These are phyloP conservation scores for Suillus clintonianus DNA, from an alignment of 768 basidiomycete species.

Conservation along the genomic window DNA sequence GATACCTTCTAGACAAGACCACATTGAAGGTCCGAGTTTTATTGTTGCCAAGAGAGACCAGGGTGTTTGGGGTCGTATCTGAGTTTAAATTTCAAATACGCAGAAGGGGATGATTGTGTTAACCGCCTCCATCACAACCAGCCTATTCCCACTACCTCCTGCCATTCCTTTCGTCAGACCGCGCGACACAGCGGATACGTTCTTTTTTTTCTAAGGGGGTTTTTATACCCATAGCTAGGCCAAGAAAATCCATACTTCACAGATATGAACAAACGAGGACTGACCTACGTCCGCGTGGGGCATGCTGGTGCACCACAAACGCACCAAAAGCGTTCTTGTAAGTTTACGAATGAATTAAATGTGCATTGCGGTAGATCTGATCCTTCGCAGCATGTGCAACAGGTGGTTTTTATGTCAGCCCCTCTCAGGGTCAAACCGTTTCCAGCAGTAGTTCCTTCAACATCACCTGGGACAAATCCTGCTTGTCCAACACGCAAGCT, in stretches of 20 bases:
- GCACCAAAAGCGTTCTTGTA: slow-evolving; percentile 28
- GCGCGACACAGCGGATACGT: slow-evolving; percentile 27
- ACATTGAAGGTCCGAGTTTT: too few relatives aligned
- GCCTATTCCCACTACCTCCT: slow-evolving; percentile 4
- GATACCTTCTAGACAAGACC: too few relatives aligned
- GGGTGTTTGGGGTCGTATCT: slow-evolving; percentile 3
- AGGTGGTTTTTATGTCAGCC: slow-evolving; percentile 64
- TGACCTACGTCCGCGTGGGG: slow-evolving; percentile 25
- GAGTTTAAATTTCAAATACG: slow-evolving; percentile 7
- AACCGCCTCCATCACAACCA: slow-evolving; percentile 4
- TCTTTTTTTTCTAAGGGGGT: slow-evolving; percentile 23
- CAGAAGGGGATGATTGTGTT: slow-evolving; percentile 2
- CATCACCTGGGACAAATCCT: slow-evolving; percentile 67
- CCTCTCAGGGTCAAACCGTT: slow-evolving; percentile 48
- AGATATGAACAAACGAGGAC: slow-evolving; percentile 32
- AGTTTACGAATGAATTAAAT: slow-evolving; percentile 3
- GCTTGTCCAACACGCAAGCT: slow-evolving; percentile 43
- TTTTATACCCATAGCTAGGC: slow-evolving; percentile 6
- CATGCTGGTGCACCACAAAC: slow-evolving; percentile 19
- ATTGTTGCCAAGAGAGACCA: background rate
- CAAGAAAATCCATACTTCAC: slow-evolving; percentile 6
- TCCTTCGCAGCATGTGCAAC: slow-evolving; percentile 46
- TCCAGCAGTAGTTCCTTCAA: slow-evolving; percentile 50
- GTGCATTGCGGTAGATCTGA: slow-evolving; percentile 4
- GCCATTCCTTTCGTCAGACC: slow-evolving; percentile 20